These are phyloP conservation scores for Medicago lupulina DNA, from an alignment of 306 rosid genomes.

Conservation along the genomic window DNA sequence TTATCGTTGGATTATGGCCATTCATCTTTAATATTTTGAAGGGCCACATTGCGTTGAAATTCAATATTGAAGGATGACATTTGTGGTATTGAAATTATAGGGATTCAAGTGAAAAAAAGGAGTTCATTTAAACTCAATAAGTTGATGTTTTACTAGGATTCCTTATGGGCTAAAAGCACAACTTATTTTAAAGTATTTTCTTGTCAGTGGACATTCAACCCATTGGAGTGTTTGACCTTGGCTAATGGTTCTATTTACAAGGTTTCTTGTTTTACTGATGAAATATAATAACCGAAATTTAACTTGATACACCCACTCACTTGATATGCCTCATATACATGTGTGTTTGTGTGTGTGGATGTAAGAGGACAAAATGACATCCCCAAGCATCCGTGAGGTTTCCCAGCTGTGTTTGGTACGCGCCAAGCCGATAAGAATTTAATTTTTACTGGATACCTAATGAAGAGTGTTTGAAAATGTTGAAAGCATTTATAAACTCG, in stretches of 20 bases:
- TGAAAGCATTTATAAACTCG: too few relatives aligned
- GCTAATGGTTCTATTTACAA: neutral
- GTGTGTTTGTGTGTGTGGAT: too few relatives aligned
- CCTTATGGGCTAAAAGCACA: too few relatives aligned
- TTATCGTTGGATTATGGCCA: neutral
- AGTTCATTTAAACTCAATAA: neutral
- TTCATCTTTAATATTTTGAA: neutral
- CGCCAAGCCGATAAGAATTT: too few relatives aligned
- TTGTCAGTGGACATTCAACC: neutral
- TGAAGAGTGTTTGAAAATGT: too few relatives aligned
- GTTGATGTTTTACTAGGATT: constrained; percentile 3
- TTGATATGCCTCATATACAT: too few relatives aligned
- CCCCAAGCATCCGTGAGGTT: too few relatives aligned
- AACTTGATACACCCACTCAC: neutral
- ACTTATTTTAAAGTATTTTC: too few relatives aligned
- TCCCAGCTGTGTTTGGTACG: too few relatives aligned
- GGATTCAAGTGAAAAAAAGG: neutral
- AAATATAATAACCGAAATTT: neutral
- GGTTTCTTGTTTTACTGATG: neutral
- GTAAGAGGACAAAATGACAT: too few relatives aligned
- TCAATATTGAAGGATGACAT: constrained; percentile 19
- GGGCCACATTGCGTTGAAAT: neutral
- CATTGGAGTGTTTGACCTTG: constrained; percentile 8
- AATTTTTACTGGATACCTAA: too few relatives aligned
- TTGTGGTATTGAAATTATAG: neutral